These are phyloP conservation scores for Nitzschia palea DNA, from an alignment of 108 stramenopile species.

Conservation along the genomic window DNA sequence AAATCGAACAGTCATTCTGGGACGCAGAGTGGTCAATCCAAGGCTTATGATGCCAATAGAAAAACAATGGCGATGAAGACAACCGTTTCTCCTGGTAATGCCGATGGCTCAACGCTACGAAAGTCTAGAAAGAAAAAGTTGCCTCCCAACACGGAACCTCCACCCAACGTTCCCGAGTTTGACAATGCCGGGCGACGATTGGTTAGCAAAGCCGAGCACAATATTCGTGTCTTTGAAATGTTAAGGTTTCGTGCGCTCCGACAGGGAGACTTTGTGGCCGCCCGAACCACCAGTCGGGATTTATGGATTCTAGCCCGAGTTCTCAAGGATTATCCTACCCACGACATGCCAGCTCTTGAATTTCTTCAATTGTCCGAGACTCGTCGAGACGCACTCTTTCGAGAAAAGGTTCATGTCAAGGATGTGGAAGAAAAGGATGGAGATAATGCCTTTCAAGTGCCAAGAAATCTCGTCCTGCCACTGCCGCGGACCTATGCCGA, in stretches of 20 bases:
- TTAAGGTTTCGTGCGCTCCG: slow-evolving; percentile 54
- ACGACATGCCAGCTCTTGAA: slow-evolving; percentile 26
- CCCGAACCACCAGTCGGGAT: slow-evolving; percentile 55
- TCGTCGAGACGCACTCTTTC: slow-evolving; percentile 58
- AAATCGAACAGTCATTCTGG: slow-evolving; percentile 1
- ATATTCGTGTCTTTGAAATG: slow-evolving; percentile 54
- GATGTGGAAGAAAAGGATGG: slow-evolving; percentile 67
- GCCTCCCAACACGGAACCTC: slow-evolving; percentile 26
- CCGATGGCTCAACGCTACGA: slow-evolving; percentile 63
- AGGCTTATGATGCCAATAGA: too few species aligned
- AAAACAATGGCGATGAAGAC: neutral
- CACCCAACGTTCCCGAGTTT: slow-evolving; percentile 37
- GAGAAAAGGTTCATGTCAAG: slow-evolving; percentile 57
- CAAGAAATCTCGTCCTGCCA: slow-evolving; percentile 59
- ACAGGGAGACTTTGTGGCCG: slow-evolving; percentile 69
- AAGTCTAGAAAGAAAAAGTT: slow-evolving; percentile 55
- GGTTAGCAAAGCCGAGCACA: slow-evolving; percentile 64
- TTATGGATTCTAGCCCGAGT: slow-evolving; percentile 75
- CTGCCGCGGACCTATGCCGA: slow-evolving; percentile 59
- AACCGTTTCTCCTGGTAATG: slow-evolving; percentile 33
- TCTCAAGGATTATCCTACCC: slow-evolving; percentile 44
- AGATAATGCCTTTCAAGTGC: slow-evolving; percentile 25
- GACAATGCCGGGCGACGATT: slow-evolving; percentile 40
- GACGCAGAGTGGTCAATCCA: neutral
- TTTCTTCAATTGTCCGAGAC: slow-evolving; percentile 52